A percentile compares a stretch with the other conserved stretches of the same genome.
These are phyloP conservation scores for Fusarium piperis DNA, from an alignment of 2,329 filamentous ascomycete species.

Conservation along the genomic window DNA sequence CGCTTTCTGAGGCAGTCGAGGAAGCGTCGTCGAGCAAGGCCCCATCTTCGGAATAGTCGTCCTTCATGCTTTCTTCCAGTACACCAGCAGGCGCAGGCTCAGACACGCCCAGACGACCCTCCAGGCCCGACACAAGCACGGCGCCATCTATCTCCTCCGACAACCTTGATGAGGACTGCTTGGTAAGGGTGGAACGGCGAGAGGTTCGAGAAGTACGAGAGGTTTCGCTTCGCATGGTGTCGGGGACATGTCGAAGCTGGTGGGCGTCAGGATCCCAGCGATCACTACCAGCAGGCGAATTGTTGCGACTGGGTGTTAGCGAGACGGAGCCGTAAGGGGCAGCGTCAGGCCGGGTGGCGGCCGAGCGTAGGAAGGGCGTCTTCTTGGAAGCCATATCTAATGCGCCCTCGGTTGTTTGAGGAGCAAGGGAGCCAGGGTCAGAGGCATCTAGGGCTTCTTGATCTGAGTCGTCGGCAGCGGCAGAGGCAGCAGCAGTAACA, in stretches of 20 bases:
- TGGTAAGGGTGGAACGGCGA: constrained; percentile 45
- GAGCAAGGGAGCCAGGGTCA: constrained; percentile 30
- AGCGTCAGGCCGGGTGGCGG: constrained; percentile 42
- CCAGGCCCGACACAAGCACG: constrained; percentile 62
- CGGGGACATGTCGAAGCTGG: constrained; percentile 48
- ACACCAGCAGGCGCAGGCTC: constrained; percentile 59
- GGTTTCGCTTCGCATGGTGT: constrained; percentile 46
- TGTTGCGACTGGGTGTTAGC: constrained; percentile 48
- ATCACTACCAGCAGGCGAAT: constrained; percentile 50
- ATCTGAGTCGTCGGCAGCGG: constrained; percentile 3
- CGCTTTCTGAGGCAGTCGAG: constrained; percentile 56
- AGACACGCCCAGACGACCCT: constrained; percentile 62
- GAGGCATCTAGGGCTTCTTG: constrained; percentile 42
- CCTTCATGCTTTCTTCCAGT: constrained; percentile 54
- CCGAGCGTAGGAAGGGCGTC: constrained; percentile 49
- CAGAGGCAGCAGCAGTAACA: background rate
- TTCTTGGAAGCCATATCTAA: constrained; percentile 49
- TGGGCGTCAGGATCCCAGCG: constrained; percentile 44
- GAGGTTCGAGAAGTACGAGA: constrained; percentile 44
- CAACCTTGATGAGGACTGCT: constrained; percentile 47
- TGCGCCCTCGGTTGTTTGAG: constrained; percentile 22
- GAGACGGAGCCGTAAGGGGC: constrained; percentile 53
- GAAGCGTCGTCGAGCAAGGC: constrained; percentile 50
- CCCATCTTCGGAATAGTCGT: constrained; percentile 50
- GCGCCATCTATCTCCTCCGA: constrained; percentile 63